Conservation (phyloP, 306 rosid genomes). For the Biancaea sappan region DNA sequence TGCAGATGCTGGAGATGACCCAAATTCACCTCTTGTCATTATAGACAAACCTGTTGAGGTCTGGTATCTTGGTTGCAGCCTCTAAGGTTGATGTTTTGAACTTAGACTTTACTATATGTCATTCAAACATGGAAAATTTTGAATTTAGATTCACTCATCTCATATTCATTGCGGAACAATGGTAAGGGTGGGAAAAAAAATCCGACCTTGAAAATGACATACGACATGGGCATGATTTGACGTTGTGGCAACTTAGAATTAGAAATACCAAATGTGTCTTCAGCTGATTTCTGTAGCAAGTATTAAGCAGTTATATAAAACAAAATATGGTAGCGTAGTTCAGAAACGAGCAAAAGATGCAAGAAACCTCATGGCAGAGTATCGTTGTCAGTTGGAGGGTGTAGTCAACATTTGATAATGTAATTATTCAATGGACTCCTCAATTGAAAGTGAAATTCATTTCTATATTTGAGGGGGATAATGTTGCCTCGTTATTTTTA, state of each 20-base stretch:
- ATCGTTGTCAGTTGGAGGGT: slow-evolving; percentile 9
- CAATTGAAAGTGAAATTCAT: neutral
- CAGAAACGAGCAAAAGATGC: slow-evolving; percentile 31
- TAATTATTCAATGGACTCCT: neutral
- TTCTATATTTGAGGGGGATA: neutral
- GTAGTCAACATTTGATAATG: neutral
- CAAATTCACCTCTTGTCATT: neutral
- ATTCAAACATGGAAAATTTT: neutral
- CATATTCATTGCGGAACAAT: neutral
- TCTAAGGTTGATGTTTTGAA: neutral
- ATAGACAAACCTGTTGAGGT: neutral
- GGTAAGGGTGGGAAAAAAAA: neutral
- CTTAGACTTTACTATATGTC: neutral
- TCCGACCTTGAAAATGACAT: neutral
- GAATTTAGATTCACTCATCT: neutral
- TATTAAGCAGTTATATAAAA: neutral
- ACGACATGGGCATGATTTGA: slow-evolving; percentile 1
- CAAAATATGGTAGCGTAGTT: slow-evolving; percentile 18
- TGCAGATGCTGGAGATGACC: no score
- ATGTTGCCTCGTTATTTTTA: neutral
- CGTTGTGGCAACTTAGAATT: slow-evolving; percentile 28
- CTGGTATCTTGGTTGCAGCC: neutral
- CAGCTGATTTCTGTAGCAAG: neutral
- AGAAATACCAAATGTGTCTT: neutral
- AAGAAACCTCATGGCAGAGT: slow-evolving; percentile 30